Base-by-base conservation (phyloP, 73 alveolate species). In the Blepharisma stoltei region DNA sequence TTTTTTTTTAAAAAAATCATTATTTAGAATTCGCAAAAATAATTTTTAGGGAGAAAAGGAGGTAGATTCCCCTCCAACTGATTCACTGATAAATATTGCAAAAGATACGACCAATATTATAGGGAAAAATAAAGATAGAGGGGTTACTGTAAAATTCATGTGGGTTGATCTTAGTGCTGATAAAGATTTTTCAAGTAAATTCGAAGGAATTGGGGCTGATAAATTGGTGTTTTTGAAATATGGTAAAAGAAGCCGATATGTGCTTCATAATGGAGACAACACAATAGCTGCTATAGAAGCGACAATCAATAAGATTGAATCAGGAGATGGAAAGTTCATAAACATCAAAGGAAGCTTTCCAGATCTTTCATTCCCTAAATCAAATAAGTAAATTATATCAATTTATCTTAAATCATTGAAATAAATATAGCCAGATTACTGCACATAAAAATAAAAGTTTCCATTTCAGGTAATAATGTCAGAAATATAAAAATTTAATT, bases 121-220 rank as follows among this genome's bases (percentile, higher is more conserved):
- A 32, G 82, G 78, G 37, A 66, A 69, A 37, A 49, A 83, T 37
- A 78, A 76, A 0, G 80, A 83, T 21, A 83, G 90, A 83, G 87
- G 90, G 4, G 73, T 38, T 5, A 38, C 14, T 60, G 73, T 60
- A 8, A 60, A 60, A 25, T 60, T 60, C 73, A 60, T 60, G 73
- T 60, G 73, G 73, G 6, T 60, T 25, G 45, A 60, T 60, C n/a
- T 25, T n/a, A 14, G 11, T 60, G 23, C 37, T 60, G 73, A 60
- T 38, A n/a, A 11, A 2, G 73, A 11, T 8, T 60, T 20, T 60
- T 25, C 23, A 14, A 38, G 18, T 20, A 60, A 38, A 14, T 60
- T 60, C 5, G 73, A 60, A 60, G 73, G 73, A 60, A 25, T 38
- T 14, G 14, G 18, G 5, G 46, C 11, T 9, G 73, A 38, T 9